A percentile compares a stretch with the other conserved stretches of the same genome.
These are phyloP conservation scores for Endotrypanum monterogeii DNA, from an alignment of 208 protist genomes.

Conservation along the genomic window DNA sequence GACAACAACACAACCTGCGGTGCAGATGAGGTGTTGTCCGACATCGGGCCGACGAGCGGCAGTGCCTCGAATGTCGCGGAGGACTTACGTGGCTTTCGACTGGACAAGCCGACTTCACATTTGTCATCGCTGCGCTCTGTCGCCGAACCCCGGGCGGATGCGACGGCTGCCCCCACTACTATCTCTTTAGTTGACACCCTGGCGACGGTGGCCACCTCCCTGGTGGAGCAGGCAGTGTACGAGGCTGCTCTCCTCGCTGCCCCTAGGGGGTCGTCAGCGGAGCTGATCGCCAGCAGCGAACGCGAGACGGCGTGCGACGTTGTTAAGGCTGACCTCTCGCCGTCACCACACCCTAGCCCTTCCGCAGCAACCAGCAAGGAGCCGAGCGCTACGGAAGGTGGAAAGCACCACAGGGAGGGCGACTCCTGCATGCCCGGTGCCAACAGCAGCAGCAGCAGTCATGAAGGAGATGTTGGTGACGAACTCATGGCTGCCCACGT, in stretches of 20 bases:
- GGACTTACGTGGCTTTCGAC: conserved; percentile 9
- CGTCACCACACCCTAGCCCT: neutral
- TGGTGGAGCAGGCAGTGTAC: neutral
- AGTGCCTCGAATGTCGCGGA: neutral
- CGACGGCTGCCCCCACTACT: too few species aligned
- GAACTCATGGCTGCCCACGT: too few species aligned
- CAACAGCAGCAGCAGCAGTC: too few species aligned
- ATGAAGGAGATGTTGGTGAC: too few species aligned
- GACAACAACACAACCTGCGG: neutral
- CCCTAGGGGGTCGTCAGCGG: neutral
- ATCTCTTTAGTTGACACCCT: neutral
- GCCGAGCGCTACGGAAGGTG: neutral
- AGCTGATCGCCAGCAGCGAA: neutral
- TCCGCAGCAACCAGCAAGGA: neutral
- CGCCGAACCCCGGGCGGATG: neutral
- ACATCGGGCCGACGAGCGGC: too few species aligned
- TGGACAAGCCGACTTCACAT: neutral
- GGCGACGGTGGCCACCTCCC: conserved; percentile 1
- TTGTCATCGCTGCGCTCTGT: neutral
- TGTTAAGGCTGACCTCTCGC: neutral
- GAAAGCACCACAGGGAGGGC: neutral
- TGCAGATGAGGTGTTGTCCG: neutral
- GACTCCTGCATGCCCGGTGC: neutral
- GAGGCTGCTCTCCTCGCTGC: conserved; percentile 7
- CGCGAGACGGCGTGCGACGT: neutral